phyloP scores from a whole-genome alignment of 306 rosid genomes.

The Benincasa hispida region DNA sequence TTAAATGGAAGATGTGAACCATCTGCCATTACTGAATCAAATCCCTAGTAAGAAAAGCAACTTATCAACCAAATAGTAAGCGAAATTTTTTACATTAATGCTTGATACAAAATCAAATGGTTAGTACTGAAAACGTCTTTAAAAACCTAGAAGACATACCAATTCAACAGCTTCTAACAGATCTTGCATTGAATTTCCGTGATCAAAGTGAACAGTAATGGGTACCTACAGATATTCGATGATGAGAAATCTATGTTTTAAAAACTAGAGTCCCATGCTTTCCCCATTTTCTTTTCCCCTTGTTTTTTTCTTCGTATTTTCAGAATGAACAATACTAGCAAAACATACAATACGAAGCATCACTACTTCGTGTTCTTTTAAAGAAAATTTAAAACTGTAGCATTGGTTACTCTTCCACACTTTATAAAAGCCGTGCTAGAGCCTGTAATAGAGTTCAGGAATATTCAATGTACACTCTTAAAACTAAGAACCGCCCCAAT shows the following conservation, averaged over 20 bases:
- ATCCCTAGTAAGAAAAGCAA: constrained; percentile 42
- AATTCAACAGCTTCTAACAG: constrained; percentile 79
- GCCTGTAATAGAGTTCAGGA: neutral
- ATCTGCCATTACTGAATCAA: constrained; percentile 84
- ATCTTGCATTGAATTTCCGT: constrained; percentile 77
- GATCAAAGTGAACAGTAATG: constrained; percentile 81
- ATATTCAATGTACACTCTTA: neutral
- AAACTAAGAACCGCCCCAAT: neutral
- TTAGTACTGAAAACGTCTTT: neutral
- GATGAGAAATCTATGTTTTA: constrained; percentile 1
- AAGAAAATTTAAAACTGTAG: neutral
- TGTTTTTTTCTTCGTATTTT: neutral
- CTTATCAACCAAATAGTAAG: constrained; percentile 8
- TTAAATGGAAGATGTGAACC: constrained; percentile 82
- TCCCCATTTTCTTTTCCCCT: neutral
- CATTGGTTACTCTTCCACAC: neutral
- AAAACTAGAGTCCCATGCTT: neutral
- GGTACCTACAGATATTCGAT: constrained; percentile 55
- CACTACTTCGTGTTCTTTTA: neutral
- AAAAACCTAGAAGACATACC: constrained; percentile 24
- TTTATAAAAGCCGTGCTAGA: neutral
- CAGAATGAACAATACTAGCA: neutral
- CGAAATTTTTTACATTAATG: neutral
- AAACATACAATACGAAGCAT: neutral
- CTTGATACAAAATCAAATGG: constrained; percentile 7